Conservation (phyloP, 2,329 filamentous ascomycete genomes). For the Colletotrichum falcatum region DNA sequence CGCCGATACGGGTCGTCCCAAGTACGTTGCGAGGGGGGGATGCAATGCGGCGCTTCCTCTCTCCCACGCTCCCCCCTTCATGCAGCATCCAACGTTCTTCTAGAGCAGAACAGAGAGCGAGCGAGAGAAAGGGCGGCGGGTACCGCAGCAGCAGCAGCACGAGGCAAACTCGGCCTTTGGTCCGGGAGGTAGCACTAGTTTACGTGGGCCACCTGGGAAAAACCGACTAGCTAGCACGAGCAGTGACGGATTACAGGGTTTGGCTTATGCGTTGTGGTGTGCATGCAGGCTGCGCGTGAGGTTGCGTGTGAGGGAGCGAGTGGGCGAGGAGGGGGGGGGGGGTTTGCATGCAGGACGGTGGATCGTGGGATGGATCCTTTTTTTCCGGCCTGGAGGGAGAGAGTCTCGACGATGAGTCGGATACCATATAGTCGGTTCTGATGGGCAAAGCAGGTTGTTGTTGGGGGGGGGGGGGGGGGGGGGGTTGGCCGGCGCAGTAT, state of each 20-base stretch:
- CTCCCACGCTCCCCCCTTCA: no score
- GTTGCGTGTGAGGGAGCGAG: background rate
- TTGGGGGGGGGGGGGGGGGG: no score
- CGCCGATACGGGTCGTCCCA: constrained; percentile 33
- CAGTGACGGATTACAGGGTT: no score
- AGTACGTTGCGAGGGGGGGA: constrained; percentile 19
- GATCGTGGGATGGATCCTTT: constrained; percentile 10
- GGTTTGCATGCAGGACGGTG: constrained; percentile 21
- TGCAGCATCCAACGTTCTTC: constrained; percentile 27
- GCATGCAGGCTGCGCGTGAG: constrained; percentile 11
- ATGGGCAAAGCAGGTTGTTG: constrained; percentile 6
- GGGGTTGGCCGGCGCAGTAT: no score
- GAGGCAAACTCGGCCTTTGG: constrained; percentile 25
- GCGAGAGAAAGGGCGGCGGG: background rate
- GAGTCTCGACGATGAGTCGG: constrained; percentile 4
- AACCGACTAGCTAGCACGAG: no score
- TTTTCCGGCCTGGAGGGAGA: no score
- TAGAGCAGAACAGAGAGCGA: background rate
- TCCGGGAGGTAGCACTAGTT: no score
- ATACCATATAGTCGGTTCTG: constrained; percentile 9
- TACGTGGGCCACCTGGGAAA: no score
- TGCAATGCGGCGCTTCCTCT: constrained; percentile 30
- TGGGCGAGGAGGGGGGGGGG: background rate
- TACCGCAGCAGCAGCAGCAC: no score
- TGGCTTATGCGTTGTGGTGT: constrained; percentile 19